A percentile compares a stretch with the other conserved stretches of the same genome.
Evolutionary conservation across 2,329 filamentous ascomycete species (phyloP).

Genomic region (Claviceps sp.): DNA sequence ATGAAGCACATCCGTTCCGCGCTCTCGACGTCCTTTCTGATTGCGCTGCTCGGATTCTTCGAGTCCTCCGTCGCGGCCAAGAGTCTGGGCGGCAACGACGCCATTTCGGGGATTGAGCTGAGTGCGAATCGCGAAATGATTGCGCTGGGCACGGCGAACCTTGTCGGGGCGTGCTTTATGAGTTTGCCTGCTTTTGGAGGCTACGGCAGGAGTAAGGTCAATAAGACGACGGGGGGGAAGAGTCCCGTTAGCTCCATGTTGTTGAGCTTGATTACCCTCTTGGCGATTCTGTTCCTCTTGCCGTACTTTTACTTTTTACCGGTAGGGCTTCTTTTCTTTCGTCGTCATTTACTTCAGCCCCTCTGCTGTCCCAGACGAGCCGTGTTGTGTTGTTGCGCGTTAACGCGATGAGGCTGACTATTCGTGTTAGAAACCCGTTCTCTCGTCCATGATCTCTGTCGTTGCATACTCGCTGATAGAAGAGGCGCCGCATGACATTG

Average conservation of each 20-base stretch:
- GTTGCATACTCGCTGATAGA: conserved; percentile 92
- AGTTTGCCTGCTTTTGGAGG: conserved; percentile 88
- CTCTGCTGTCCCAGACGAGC: too few species aligned
- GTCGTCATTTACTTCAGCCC: neutral
- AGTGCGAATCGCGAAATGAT: conserved; percentile 91
- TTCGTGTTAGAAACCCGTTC: conserved; percentile 67
- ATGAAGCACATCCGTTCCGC: conserved; percentile 74
- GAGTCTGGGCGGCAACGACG: conserved; percentile 58
- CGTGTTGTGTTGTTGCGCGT: too few species aligned
- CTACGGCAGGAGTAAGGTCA: conserved; percentile 92
- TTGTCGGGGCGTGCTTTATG: conserved; percentile 87
- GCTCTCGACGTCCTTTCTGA: conserved; percentile 84
- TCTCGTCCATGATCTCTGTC: conserved; percentile 88
- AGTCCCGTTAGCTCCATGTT: conserved; percentile 91
- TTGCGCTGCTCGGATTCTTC: conserved; percentile 93
- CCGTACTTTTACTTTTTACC: conserved; percentile 93
- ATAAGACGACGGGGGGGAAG: conserved; percentile 78
- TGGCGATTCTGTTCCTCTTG: conserved; percentile 69
- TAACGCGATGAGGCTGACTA: too few species aligned
- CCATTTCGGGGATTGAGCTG: conserved; percentile 65
- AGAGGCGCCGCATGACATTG: conserved; percentile 84
- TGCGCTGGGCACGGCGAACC: conserved; percentile 77
- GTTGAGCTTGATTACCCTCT: conserved; percentile 66
- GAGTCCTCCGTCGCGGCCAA: conserved; percentile 95
- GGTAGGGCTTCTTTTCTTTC: conserved; percentile 31